Evolutionary conservation across 2,329 filamentous ascomycete species (phyloP), one percentile per base, ranked within the genome.

Genomic region (Helotiales sp.): DNA sequence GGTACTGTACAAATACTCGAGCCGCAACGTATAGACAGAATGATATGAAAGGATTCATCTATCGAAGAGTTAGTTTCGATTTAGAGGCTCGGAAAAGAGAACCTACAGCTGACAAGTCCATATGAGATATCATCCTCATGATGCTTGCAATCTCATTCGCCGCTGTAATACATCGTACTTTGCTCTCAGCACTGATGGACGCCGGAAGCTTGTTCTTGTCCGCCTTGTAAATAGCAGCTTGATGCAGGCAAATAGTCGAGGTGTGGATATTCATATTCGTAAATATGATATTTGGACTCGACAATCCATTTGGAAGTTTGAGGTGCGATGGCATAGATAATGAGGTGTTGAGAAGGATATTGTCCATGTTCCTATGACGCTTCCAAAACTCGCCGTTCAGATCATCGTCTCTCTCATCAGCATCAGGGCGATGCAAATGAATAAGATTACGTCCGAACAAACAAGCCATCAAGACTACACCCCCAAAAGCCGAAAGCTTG

Each of bases 201-300:
- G 82, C 77, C 0, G 91, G 87, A 60, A 97, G 77, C 53, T 86
- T 84, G 73, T 96, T 89, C 75, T 92, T 95, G 68, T 98, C 93
- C 0, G 93, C 92, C 72, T 97, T 98, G 81, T 93, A 97, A 19
- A 99, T 98, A 25, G 95, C 95, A 2, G 93, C 95, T 75, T 99
- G 95, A 69, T 99, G 95, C n/a, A 99, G 78, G 72, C 93, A 98
- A 54, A 99, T 98, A 1, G 91, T 92, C 1, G 93, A 96, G 0
- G 95, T 96, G 71, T 98, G 93, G 30, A 99, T 91, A 70, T 90
- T 92, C 91, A 99, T 96, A 68, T 98, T 98, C 57, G 90, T 86
- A 71, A 97, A 98, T 4, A 98, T 86, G 54, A 93, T 86, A 63
- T 97, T 98, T 3, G 92, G 83, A 68, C 93, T 89, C 15, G 80